Evolutionary conservation across 2,329 filamentous ascomycete genomes (phyloP), one percentile per base, ranked within the genome.

Genomic region (Gnomoniopsis sp.): DNA sequence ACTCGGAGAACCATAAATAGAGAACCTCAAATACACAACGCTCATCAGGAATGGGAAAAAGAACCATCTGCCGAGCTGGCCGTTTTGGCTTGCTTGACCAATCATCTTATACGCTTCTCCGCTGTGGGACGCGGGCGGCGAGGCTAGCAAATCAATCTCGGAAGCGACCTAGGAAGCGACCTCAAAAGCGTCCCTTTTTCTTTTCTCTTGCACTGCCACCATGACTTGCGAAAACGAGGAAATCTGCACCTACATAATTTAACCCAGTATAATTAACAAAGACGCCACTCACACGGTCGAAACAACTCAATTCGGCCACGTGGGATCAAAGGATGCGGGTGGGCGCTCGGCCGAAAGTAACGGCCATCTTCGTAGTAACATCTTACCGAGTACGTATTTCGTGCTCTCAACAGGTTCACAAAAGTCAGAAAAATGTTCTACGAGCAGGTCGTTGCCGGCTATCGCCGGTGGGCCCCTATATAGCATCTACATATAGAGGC

Each of bases 81-180:
- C n/a, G 21, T 17, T 23, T 6, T 19, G n/a, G 15, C 17, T n/a
- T 23, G 33, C 21, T 44, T 23, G 22, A 21, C 43, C 59, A 62
- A 58, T 57, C 49, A 55, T 54, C 65, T 59, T 58, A 65, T 64
- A 63, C 56, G 63, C 62, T 62, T 62, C 55, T 52, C 54, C 44
- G 30, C 62, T 64, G 65, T 57, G 59, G 44, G 56, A 55, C 38
- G n/a, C 54, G 14, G 55, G 23, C 53, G 44, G 53, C 56, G 34
- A 23, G 30, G 21, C n/a, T 23, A 3, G 8, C 36, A n/a, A 7
- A 7, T 7, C 7, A 36, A 36, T 36, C 47, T 49, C 33, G 33
- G 33, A 14, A 36, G 4, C 26, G 26, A 30, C 26, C 26, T 30
- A 4, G 26, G 26, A 30, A 30, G 26, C 26, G 4, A 30, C 26